Evolutionary conservation across 139 green algal species (phyloP).

Genomic region (Asterochloris sp.): DNA sequence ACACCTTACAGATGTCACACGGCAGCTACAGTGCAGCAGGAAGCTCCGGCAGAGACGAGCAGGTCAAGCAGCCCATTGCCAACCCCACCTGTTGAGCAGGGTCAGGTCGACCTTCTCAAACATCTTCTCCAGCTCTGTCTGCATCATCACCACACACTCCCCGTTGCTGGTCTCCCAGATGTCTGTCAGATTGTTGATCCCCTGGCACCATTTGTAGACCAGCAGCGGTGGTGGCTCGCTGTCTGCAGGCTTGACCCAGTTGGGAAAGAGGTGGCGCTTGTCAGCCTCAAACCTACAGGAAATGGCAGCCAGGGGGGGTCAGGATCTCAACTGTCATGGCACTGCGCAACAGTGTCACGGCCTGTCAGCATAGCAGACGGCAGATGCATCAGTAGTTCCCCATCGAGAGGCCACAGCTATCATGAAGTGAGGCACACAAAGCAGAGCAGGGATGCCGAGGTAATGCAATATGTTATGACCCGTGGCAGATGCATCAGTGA

Average conservation of each 20-base stretch:
- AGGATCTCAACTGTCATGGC: background rate
- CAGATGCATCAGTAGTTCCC: too few species aligned
- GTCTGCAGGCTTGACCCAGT: conserved; percentile 98
- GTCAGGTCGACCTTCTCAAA: conserved; percentile 87
- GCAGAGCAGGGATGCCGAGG: background rate
- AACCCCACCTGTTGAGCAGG: conserved; percentile 24
- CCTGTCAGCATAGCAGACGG: too few species aligned
- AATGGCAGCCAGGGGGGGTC: conserved; percentile 30
- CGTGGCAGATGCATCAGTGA: background rate
- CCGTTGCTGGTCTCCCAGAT: conserved; percentile 95
- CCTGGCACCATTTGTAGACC: conserved; percentile 98
- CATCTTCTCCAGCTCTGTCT: conserved; percentile 94
- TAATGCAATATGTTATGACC: background rate
- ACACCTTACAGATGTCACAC: too few species aligned
- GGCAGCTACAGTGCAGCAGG: too few species aligned
- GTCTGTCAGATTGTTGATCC: conserved; percentile 92
- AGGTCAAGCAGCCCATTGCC: too few species aligned
- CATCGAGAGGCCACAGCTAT: too few species aligned
- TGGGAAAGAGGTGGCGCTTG: conserved; percentile 97
- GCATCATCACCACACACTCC: conserved; percentile 99
- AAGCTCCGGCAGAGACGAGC: too few species aligned
- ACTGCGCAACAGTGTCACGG: conserved; percentile 19
- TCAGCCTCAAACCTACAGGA: conserved; percentile 69
- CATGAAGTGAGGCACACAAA: background rate
- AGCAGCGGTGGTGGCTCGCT: conserved; percentile 95